Evolutionary conservation across 1,284 basidiomycete genomes (phyloP), one percentile per base, ranked within the genome.

Genomic region (Coniferiporia weirii): DNA sequence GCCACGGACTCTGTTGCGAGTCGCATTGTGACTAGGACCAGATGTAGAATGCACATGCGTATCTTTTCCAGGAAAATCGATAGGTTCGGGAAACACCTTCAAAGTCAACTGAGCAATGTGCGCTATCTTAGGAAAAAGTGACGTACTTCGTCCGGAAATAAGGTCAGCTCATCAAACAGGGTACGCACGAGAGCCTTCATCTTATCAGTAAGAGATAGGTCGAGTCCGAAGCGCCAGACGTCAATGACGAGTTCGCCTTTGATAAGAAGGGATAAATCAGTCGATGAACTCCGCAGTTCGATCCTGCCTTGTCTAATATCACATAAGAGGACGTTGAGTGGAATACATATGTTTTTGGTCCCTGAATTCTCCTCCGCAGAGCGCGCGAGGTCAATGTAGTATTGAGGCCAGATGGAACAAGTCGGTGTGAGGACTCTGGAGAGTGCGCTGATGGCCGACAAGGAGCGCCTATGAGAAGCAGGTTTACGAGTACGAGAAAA

Each of bases 351-450:
- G 32, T 5, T 3, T 12, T 22, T 59, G 32, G n/a, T 43, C 52
- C 12, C 15, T 20, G 40, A 20, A 9, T 34, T 19, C 13, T 43
- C 22, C 43, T 49, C 51, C 9, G 51, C 43, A 12, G 20, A 45
- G 38, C 45, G 48, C 10, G 47, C 36, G 13, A 58, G 44, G 35
- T 47, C 17, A 19, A 57, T 15, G 48, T 61, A 61, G 19, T 46
- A 34, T 22, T 50, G 38, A 15, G 56, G 52, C 60, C 60, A 61
- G 38, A 52, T 48, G 15, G 60, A 61, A 20, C 43, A 56, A 7
- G 56, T 58, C 9, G 56, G 60, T 4, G 54, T 58, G 46, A 61
- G 22, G 38, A 59, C 20, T 45, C 54, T 61, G 27, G 60, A 48
- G 45, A 61, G 20, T 19, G 54, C 54, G 20, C 47, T 53, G 22